Conservation (phyloP, 176 grass and related monocot species). For the Triticum timopheevii region DNA sequence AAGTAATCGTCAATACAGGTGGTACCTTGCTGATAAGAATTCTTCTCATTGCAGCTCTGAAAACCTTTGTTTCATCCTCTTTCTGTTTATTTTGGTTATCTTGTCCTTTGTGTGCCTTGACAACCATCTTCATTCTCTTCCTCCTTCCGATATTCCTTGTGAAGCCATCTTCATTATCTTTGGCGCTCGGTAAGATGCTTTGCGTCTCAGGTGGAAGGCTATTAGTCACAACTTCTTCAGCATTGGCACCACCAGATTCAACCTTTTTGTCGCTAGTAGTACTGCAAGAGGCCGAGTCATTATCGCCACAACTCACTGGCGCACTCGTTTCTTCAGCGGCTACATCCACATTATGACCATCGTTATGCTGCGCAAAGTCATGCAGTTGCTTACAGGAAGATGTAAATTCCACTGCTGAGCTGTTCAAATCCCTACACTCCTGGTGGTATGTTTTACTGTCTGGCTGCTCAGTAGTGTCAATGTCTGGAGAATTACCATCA, state of each 20-base stretch:
- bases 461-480: slow-evolving; percentile 31
- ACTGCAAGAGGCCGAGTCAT: slow-evolving; percentile 36
- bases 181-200: slow-evolving; percentile 17
- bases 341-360: slow-evolving; percentile 39
- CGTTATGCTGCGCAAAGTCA: slow-evolving; percentile 30
- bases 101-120: slow-evolving; percentile 32
- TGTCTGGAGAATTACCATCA: slow-evolving; percentile 11
- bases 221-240: slow-evolving; percentile 35
- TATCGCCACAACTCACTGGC: slow-evolving; percentile 35
- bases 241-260: slow-evolving; percentile 41
- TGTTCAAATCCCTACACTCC: slow-evolving; percentile 37
- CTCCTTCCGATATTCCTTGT: slow-evolving; percentile 38
- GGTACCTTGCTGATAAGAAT: slow-evolving; percentile 75
- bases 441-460: slow-evolving; percentile 16
- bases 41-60: slow-evolving; percentile 86
- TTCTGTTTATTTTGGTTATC: slow-evolving; percentile 43
- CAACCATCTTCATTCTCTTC: slow-evolving; percentile 45
- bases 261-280: slow-evolving; percentile 33
- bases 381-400: slow-evolving; percentile 37
- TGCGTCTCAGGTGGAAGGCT: slow-evolving; percentile 42
- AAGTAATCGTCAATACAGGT: slow-evolving; percentile 73
- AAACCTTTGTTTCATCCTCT: slow-evolving; percentile 54
- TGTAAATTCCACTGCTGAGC: slow-evolving; percentile 24
- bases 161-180: slow-evolving; percentile 43
- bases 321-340: slow-evolving; percentile 16